Base-by-base conservation (phyloP, 169 alveolate species). In the Plasmodium reichenowi region DNA sequence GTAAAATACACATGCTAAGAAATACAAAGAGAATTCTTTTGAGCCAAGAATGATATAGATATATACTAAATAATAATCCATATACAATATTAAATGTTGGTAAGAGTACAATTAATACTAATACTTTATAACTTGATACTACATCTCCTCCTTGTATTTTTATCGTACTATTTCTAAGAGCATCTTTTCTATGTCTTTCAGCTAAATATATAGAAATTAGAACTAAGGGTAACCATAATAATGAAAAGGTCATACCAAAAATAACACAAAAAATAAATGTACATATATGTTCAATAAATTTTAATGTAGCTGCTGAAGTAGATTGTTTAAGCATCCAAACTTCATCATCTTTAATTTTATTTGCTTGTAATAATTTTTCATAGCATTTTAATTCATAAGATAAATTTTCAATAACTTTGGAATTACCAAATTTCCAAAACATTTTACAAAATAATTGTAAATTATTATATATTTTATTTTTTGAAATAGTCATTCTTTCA, bases 281-380 rank as follows among this genome's bases (percentile, higher is more conserved):
- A 58, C 93, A 60, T 45, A 89, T 85, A 17, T 95, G 94, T 80
- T 95, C 97, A 38, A 94, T 88, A 26, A 95, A 92, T 22, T 88
- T 87, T 71, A 95, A 74, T 1, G 95, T 93, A n/a, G 97, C 97
- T n/a, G 96, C 94, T 32, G 94, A 89, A n/a, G 95, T 70, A n/a
- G 98, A 95, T 68, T 96, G 98, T 90, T 95, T 96, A 70, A 96
- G 93, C 85, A 95, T 94, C 98, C 98, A 96, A 29, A 96, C 97
- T 71, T 96, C 98, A 48, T 93, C 95, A 87, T 96, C 98, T 29
- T 95, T 97, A 47, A 96, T 88, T 72, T 92, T 93, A 58, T 95
- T 88, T 24, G 91, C 91, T 73, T 93, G 64, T 54, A 96, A 90
- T 67, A 90, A 90, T 64, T 89, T 94, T 80, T 96, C 95, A 92